Conservation (phyloP, 306 rosid genomes). For the Datisca glomerata region DNA sequence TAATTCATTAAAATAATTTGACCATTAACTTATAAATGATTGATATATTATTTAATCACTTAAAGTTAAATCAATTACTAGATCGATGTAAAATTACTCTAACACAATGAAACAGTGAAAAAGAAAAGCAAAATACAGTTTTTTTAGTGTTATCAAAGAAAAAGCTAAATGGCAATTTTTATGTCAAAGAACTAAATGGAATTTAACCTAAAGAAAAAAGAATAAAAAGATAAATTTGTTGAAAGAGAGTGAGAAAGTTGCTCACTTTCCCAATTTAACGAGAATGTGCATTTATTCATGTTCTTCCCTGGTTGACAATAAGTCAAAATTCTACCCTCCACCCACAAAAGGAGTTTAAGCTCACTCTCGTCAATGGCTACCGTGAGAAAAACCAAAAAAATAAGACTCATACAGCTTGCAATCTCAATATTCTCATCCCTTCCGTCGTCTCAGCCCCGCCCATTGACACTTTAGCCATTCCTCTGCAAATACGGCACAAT, state of each 20-base stretch:
- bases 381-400: slow-evolving; percentile 18
- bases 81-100: too few relatives aligned
- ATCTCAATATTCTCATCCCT: background rate
- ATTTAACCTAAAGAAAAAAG: background rate
- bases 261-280: slow-evolving; percentile 16
- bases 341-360: background rate
- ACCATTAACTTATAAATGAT: too few relatives aligned
- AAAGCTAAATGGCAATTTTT: background rate
- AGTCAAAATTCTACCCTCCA: slow-evolving; percentile 6
- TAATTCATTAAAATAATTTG: too few relatives aligned
- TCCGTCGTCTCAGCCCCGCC: slow-evolving; percentile 14
- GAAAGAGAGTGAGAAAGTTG: background rate
- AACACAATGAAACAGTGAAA: too few relatives aligned
- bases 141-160: background rate
- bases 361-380: slow-evolving; percentile 32
- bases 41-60: too few relatives aligned
- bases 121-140: background rate
- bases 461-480: slow-evolving; percentile 16
- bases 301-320: slow-evolving; percentile 21
- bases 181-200: background rate
- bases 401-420: slow-evolving; percentile 10
- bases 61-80: too few relatives aligned
- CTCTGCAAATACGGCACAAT: slow-evolving; percentile 16
- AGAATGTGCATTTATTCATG: slow-evolving; percentile 10
- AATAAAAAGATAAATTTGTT: background rate